These are phyloP conservation scores for Helicostylum pulchrum DNA, from an alignment of 192 early-diverging fungal species.

Conservation along the genomic window DNA sequence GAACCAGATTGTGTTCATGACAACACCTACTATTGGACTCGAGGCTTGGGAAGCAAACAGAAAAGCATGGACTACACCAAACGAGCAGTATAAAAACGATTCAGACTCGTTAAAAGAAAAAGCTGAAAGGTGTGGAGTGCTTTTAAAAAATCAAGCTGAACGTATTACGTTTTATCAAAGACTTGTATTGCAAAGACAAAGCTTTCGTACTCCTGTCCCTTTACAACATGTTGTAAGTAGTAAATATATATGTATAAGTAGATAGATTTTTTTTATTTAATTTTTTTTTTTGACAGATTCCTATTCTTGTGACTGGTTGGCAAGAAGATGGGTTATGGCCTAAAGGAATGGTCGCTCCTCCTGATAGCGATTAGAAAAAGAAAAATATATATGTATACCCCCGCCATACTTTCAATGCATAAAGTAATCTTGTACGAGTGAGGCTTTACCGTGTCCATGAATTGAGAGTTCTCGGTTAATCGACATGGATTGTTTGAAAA, in stretches of 20 bases:
- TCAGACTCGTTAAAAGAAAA: constrained; percentile 27
- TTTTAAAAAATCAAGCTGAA: no score
- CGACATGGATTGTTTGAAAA: constrained; percentile 38
- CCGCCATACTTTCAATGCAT: not conserved
- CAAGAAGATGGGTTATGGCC: constrained; percentile 54
- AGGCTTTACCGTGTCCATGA: constrained; percentile 34
- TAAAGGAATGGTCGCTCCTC: constrained; percentile 38
- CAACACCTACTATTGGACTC: constrained; percentile 22
- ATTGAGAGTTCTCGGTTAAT: constrained; percentile 36
- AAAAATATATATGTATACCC: constrained; percentile 6
- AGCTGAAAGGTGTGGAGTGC: constrained; percentile 15
- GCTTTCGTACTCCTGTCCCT: constrained; percentile 45
- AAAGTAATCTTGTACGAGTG: constrained; percentile 40
- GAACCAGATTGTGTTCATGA: not conserved
- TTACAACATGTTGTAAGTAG: constrained; percentile 44
- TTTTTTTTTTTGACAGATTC: constrained; percentile 36
- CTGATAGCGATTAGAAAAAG: constrained; percentile 8
- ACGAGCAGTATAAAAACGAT: constrained; percentile 17
- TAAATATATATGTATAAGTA: no score
- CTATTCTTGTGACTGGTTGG: constrained; percentile 53
- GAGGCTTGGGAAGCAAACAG: constrained; percentile 48
- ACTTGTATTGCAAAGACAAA: constrained; percentile 40
- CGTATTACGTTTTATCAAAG: constrained; percentile 32
- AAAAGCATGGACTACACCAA: constrained; percentile 42
- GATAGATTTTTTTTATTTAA: not conserved